Base-by-base conservation (phyloP, 2,329 filamentous ascomycete genomes). In the Microascus cirrosus region DNA sequence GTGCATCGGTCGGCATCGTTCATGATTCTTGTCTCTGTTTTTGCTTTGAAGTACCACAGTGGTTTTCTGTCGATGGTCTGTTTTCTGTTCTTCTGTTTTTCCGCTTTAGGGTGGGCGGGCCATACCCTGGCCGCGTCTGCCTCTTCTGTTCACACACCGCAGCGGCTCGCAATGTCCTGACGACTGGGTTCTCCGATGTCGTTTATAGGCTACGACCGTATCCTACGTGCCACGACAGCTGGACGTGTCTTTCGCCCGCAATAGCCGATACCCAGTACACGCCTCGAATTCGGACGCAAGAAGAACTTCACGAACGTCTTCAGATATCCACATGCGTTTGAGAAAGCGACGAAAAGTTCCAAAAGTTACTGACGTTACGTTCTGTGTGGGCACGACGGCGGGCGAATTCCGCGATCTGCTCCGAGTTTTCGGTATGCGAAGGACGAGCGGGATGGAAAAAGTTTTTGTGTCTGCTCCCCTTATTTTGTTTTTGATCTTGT, bases 1-100 rank as follows among this genome's bases (percentile, higher is more conserved):
- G 66, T 73, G 72, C 74, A 75, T 78, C 71, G 73, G 72, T 77
- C 73, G 74, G 73, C 69, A 71, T 65, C 67, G 59, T 57, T 66
- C 64, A 66, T 50, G n/a, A 24, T 50, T 50, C n/a, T 24, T 50
- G 45, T 24, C 45, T n/a, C 52, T 55, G 55, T 61, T 59, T 60
- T 63, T 48, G 18, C 25, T 58, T 56, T 61, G 51, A 59, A 50
- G 50, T 58, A 58, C 61, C 55, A 8, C 59, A 58, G 60, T 62
- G 48, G 53, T 39, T 54, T 50, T 50, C 7, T 42, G 4, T 42
- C 18, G 12, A n/a, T 12, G 36, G 6, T 50, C 12, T 48, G 42
- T 48, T 10, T 20, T 50, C 22, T 24, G 20, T 24, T 24, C 24
- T 22, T 8, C 45, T 50, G 11, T 50, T 50, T 11, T 22, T 24